phyloP scores from a whole-genome alignment of 371 early-diverging fungal species.

The Mortierella polycephala region DNA sequence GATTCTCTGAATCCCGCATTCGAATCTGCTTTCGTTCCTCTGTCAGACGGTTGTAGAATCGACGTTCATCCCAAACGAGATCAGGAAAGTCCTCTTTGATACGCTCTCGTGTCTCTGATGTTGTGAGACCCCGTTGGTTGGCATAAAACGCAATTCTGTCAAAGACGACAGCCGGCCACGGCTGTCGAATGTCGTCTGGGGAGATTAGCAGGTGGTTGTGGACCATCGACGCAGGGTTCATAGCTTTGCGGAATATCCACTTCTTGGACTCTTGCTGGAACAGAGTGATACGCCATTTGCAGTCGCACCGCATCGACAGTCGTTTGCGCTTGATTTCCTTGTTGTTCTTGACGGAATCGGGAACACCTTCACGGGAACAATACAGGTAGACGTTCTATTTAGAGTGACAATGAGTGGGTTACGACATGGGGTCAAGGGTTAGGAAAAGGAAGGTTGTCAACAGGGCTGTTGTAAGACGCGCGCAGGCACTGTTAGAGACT shows the following conservation, averaged over 20 bases:
- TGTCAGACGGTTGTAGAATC: slow-evolving; percentile 71
- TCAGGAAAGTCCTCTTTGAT: slow-evolving; percentile 65
- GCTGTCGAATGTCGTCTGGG: slow-evolving; percentile 70
- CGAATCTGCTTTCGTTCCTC: slow-evolving; percentile 71
- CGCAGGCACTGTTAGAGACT: no score
- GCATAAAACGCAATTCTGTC: slow-evolving; percentile 67
- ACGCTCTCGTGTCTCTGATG: slow-evolving; percentile 65
- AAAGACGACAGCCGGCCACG: slow-evolving; percentile 68
- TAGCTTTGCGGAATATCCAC: slow-evolving; percentile 72
- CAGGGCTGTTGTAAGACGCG: neutral
- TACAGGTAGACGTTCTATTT: slow-evolving; percentile 74
- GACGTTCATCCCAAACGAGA: slow-evolving; percentile 70
- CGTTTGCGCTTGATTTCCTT: slow-evolving; percentile 69
- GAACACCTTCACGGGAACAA: slow-evolving; percentile 73
- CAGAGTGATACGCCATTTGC: slow-evolving; percentile 72
- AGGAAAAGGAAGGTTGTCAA: neutral
- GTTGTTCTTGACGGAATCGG: slow-evolving; percentile 68
- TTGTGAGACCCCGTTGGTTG: slow-evolving; percentile 60
- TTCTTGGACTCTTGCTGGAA: slow-evolving; percentile 65
- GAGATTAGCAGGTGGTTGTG: slow-evolving; percentile 70
- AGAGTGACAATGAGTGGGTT: no score
- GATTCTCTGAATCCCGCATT: slow-evolving; percentile 61
- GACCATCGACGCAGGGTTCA: slow-evolving; percentile 66
- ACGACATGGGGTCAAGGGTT: neutral
- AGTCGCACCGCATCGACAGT: slow-evolving; percentile 69